phyloP scores from a whole-genome alignment of 148 eudicot species.

The Mesembryanthemum crystallinum region DNA sequence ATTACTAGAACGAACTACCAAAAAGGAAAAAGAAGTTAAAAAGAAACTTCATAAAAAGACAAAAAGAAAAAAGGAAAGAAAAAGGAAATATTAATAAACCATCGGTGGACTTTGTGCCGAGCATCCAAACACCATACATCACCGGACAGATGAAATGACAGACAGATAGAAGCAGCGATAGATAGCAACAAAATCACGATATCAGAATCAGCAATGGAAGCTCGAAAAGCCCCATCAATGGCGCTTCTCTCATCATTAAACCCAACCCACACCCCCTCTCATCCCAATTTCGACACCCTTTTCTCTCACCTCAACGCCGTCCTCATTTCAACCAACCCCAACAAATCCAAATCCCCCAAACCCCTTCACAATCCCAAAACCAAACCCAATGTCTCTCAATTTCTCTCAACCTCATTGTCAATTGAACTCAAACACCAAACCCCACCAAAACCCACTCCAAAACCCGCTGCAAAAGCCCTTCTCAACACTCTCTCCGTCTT shows the following conservation, averaged over 20 bases:
- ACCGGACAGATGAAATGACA: too few species aligned
- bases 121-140: too few species aligned
- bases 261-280: slow-evolving; percentile 11
- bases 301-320: slow-evolving; percentile 58
- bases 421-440: slow-evolving; percentile 28
- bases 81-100: too few species aligned
- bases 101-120: too few species aligned
- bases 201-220: slow-evolving; percentile 28
- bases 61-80: too few species aligned
- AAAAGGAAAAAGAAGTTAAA: too few species aligned
- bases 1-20: too few species aligned
- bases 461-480: slow-evolving; percentile 30
- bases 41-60: too few species aligned
- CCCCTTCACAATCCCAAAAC: slow-evolving; percentile 2
- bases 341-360: slow-evolving; percentile 24
- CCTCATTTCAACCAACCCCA: slow-evolving; percentile 35
- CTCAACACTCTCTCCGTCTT: slow-evolving; percentile 52
- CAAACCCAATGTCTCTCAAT: slow-evolving; percentile 28
- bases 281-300: slow-evolving; percentile 39
- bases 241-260: slow-evolving; percentile 31
- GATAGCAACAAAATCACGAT: neutral
- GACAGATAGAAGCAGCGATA: too few species aligned
- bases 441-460: slow-evolving; percentile 36
- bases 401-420: slow-evolving; percentile 64
- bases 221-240: slow-evolving; percentile 33